These are phyloP conservation scores for Vigna unguiculata DNA, from an alignment of 306 rosid genomes.

Conservation along the genomic window DNA sequence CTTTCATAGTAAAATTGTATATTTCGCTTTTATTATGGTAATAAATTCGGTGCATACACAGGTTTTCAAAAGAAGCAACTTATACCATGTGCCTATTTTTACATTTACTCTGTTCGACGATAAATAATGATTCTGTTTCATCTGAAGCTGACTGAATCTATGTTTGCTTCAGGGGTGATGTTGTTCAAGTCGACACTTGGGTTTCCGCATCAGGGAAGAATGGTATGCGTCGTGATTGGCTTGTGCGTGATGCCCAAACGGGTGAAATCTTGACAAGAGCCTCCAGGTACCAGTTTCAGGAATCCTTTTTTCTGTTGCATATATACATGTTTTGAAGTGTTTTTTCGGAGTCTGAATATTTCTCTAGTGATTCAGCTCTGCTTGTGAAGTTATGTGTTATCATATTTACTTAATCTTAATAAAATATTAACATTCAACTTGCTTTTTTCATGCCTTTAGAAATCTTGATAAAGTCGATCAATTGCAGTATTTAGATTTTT, in stretches of 20 bases:
- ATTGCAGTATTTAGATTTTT: neutral
- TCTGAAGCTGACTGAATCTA: slow-evolving; percentile 41
- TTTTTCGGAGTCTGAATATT: slow-evolving; percentile 26
- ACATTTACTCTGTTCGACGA: neutral
- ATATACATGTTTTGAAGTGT: slow-evolving; percentile 3
- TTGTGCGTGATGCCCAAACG: slow-evolving; percentile 68
- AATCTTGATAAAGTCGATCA: slow-evolving; percentile 1
- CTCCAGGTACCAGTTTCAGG: slow-evolving; percentile 65
- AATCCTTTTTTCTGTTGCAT: slow-evolving; percentile 27
- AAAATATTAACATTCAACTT: slow-evolving; percentile 23
- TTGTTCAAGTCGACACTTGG: slow-evolving; percentile 96
- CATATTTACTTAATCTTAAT: slow-evolving; percentile 10
- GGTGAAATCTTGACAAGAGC: slow-evolving; percentile 86
- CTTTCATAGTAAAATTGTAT: neutral
- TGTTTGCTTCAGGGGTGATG: slow-evolving; percentile 82
- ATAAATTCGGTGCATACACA: slow-evolving; percentile 15
- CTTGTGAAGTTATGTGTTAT: neutral
- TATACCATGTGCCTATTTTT: neutral
- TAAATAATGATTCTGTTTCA: slow-evolving; percentile 28
- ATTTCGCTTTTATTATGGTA: slow-evolving; percentile 12
- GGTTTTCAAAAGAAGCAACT: slow-evolving; percentile 17
- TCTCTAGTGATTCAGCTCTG: slow-evolving; percentile 3
- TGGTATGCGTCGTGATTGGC: slow-evolving; percentile 99
- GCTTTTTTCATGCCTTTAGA: slow-evolving; percentile 21
- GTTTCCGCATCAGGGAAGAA: slow-evolving; percentile 88